Conservation (phyloP, 768 basidiomycete species). For the Trametes cubensis region DNA sequence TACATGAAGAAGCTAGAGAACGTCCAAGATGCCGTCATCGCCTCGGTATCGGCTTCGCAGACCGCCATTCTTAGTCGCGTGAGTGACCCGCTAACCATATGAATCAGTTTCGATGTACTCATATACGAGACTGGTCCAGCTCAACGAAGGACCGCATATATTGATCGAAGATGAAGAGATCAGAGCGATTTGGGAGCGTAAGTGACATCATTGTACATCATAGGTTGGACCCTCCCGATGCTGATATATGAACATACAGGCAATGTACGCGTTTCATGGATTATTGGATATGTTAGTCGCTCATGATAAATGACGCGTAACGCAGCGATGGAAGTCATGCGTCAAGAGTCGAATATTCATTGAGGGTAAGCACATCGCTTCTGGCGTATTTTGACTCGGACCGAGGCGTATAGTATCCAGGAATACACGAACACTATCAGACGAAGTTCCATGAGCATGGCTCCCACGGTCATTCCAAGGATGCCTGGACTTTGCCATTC, state of each 20-base stretch:
- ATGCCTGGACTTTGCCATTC: conserved; percentile 17
- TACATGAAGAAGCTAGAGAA: conserved; percentile 6
- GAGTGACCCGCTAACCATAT: not conserved
- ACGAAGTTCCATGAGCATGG: not conserved
- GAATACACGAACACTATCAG: conserved; percentile 7
- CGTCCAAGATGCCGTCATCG: conserved; percentile 3
- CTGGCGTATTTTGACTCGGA: too few relatives aligned
- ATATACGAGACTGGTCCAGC: not conserved
- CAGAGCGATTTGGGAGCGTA: conserved; percentile 8
- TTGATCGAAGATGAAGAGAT: conserved; percentile 10
- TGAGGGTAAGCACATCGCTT: not conserved
- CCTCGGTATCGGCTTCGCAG: not conserved
- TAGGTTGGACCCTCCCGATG: too few relatives aligned
- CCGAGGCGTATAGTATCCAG: not conserved
- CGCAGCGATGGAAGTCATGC: conserved; percentile 10
- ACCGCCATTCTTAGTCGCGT: not conserved
- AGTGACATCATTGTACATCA: not conserved
- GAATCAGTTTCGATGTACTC: too few relatives aligned
- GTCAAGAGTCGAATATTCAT: conserved; percentile 15
- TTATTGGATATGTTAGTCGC: too few relatives aligned
- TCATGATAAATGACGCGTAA: too few relatives aligned
- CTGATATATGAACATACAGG: not conserved
- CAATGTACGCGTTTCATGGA: not conserved
- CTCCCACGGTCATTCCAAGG: not conserved
- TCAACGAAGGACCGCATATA: conserved; percentile 10